Conservation (phyloP, 345 rosid genomes). For the Populus alba region DNA sequence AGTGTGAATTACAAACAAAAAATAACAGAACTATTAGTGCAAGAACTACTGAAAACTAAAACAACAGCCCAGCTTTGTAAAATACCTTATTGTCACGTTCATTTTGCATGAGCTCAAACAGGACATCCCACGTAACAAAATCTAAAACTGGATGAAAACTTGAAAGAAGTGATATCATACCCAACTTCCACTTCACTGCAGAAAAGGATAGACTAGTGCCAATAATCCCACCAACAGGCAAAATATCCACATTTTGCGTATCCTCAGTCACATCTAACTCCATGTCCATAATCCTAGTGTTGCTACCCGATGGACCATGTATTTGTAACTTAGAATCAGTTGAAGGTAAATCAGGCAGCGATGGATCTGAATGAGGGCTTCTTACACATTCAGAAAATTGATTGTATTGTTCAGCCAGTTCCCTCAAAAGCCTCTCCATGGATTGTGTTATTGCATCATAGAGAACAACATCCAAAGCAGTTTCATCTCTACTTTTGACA, state of each 20-base stretch:
- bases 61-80: neutral
- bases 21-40: conserved; percentile 13
- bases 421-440: conserved; percentile 59
- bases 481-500: conserved; percentile 35
- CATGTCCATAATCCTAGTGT: conserved; percentile 65
- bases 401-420: conserved; percentile 51
- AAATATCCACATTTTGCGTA: conserved; percentile 48
- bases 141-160: conserved; percentile 56
- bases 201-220: conserved; percentile 44
- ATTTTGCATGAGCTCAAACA: conserved; percentile 54
- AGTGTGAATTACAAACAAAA: conserved; percentile 11
- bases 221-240: conserved; percentile 47
- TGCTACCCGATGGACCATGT: conserved; percentile 21
- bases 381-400: conserved; percentile 42
- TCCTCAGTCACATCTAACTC: conserved; percentile 72
- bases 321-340: conserved; percentile 41
- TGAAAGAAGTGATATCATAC: conserved; percentile 70
- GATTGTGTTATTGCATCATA: conserved; percentile 42
- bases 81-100: conserved; percentile 71
- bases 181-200: conserved; percentile 65
- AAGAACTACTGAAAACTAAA: conserved; percentile 15
- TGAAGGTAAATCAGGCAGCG: conserved; percentile 26
- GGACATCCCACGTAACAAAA: conserved; percentile 59
- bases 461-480: conserved; percentile 36
- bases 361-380: conserved; percentile 38